phyloP scores from a whole-genome alignment of 2,329 filamentous ascomycete genomes.

The Beauveria varroae region DNA sequence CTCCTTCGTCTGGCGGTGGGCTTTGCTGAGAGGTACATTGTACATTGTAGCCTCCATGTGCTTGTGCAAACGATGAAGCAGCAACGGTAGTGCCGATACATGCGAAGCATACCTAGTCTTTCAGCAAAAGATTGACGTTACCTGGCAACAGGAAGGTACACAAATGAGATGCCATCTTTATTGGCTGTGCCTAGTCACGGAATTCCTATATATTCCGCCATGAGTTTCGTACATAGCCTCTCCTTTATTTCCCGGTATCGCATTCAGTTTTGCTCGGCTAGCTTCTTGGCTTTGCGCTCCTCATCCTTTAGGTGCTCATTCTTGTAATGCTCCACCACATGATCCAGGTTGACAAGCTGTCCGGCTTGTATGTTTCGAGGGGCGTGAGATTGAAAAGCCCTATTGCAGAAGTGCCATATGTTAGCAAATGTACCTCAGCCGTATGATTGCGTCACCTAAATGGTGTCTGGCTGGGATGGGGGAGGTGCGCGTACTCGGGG shows the following conservation, averaged over 20 bases:
- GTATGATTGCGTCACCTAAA: neutral
- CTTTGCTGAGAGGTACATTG: neutral
- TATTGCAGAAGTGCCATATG: slow-evolving; percentile 18
- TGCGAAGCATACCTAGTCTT: neutral
- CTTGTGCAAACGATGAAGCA: neutral
- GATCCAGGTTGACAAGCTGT: slow-evolving; percentile 45
- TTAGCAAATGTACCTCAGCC: slow-evolving; percentile 14
- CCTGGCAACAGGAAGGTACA: neutral
- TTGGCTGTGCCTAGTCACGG: slow-evolving; percentile 4
- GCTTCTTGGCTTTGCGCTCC: slow-evolving; percentile 44
- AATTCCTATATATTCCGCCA: neutral
- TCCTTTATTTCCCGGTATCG: slow-evolving; percentile 12
- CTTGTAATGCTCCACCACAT: slow-evolving; percentile 50
- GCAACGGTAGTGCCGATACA: neutral
- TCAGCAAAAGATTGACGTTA: neutral
- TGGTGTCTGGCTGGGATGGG: neutral
- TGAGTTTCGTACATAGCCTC: slow-evolving; percentile 10
- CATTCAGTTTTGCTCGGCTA: slow-evolving; percentile 31
- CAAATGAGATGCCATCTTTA: slow-evolving; percentile 11
- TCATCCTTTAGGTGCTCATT: slow-evolving; percentile 47
- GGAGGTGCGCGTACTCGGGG: slow-evolving; percentile 44
- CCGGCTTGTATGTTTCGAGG: slow-evolving; percentile 49
- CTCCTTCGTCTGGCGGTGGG: neutral
- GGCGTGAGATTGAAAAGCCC: slow-evolving; percentile 43
- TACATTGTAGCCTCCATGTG: neutral